phyloP scores from a whole-genome alignment of 83 land plant species.

The Thuja plicata region DNA sequence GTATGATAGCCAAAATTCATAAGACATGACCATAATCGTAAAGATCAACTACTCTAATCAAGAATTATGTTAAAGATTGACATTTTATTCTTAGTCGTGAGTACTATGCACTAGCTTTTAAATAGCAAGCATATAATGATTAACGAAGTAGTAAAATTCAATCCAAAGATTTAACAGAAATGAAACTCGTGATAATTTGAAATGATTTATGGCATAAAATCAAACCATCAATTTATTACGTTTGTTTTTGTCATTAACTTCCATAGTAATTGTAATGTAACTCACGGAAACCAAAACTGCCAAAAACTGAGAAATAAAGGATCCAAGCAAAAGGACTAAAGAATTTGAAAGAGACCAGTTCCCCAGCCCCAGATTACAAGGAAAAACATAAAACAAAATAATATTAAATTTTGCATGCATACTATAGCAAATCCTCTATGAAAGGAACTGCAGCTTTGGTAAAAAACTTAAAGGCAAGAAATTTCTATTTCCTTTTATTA shows the following conservation, averaged over 20 bases:
- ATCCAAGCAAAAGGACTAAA: background rate
- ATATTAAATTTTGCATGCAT: background rate
- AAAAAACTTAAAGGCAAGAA: no score
- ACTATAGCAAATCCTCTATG: background rate
- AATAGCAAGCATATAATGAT: background rate
- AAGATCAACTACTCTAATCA: background rate
- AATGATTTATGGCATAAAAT: background rate
- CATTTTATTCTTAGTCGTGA: background rate
- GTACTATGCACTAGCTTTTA: background rate
- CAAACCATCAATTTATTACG: background rate
- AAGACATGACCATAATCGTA: background rate
- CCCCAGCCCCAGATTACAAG: background rate
- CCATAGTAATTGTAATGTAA: background rate
- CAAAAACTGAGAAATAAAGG: background rate
- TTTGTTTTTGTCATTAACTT: background rate
- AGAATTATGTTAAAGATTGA: background rate
- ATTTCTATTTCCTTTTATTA: background rate
- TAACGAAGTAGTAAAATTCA: background rate
- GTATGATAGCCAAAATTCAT: slow-evolving; percentile 1
- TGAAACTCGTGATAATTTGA: background rate
- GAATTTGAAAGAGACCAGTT: background rate
- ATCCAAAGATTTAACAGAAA: background rate
- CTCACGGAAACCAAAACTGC: background rate
- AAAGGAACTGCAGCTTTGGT: background rate
- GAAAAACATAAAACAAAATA: background rate